Evolutionary conservation across 2,329 filamentous ascomycete genomes (phyloP), one percentile per base, ranked within the genome.

Genomic region (Ophiosphaerella herpotricha): DNA sequence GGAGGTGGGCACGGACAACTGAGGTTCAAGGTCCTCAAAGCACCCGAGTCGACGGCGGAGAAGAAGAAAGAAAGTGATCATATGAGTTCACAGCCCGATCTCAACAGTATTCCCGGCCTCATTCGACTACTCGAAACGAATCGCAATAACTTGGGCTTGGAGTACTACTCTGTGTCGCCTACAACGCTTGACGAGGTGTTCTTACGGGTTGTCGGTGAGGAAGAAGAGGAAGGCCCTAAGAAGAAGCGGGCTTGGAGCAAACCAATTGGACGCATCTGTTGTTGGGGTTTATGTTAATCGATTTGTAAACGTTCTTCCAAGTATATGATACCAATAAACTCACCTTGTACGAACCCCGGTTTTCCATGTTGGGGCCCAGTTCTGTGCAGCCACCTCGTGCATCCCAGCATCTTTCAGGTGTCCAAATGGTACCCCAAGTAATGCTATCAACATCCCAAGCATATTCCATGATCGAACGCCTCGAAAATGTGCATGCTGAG

Each of bases 171-270:
- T 42, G 90, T 96, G 57, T 89, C 85, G 50, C 90, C 90, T 21
- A 94, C 91, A 14, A 95, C 90, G 13, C 76, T 97, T 36, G 92
- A 97, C 68, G 90, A 96, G 73, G 91, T 97, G 0, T 97, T 97
- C 73, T 74, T 97, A 70, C 82, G 82, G 23, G 94, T 97, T 67
- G 91, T 96, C 0, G 86, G 87, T 1, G 83, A 85, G 71, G 79
- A 86, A 70, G 91, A 71, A 14, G 64, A 64, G 24, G 52, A 36
- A 9, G 39, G 16, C 6, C 39, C 35, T 38, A 52, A 16, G n/a
- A 51, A 46, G 48, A 58, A 57, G 48, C 56, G 45, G 29, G 40
- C 38, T 18, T 49, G 31, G 16, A 37, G 41, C 23, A 9, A 39
- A 34, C 40, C 49, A 26, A 31, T 49, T 5, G 39, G 29, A n/a